Evolutionary conservation across 2,329 filamentous ascomycete species (phyloP).

Genomic region (Aspergillus proliferans): DNA sequence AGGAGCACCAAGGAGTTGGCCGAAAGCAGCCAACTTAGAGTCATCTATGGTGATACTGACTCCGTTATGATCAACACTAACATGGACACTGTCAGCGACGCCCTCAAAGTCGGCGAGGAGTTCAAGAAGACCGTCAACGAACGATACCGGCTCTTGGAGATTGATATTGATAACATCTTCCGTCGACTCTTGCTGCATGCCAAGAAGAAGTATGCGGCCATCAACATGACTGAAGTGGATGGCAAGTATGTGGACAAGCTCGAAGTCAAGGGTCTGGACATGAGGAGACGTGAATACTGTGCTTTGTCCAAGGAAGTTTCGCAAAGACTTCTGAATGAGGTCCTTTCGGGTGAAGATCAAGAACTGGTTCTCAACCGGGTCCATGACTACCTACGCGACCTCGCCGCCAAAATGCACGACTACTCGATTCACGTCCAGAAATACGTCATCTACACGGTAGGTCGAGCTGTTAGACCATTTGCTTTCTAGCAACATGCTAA

Average conservation of each 20-base stretch:
- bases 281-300: constrained; percentile 96
- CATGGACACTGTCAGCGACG: constrained; percentile 84
- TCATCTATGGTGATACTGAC: constrained; percentile 98
- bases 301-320: constrained; percentile 93
- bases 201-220: constrained; percentile 98
- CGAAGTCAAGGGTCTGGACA: constrained; percentile 96
- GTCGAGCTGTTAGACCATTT: constrained; percentile 7
- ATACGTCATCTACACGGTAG: constrained; percentile 87
- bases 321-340: constrained; percentile 80
- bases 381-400: constrained; percentile 83
- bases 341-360: constrained; percentile 86
- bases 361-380: constrained; percentile 83
- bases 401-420: constrained; percentile 80
- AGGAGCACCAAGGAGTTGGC: constrained; percentile 92
- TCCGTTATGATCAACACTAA: constrained; percentile 99
- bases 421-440: constrained; percentile 69
- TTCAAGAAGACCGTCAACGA: constrained; percentile 96
- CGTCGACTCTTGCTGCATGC: constrained; percentile 86
- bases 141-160: constrained; percentile 84
- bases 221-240: constrained; percentile 84
- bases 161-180: constrained; percentile 98
- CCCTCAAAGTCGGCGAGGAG: constrained; percentile 82
- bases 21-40: constrained; percentile 81
- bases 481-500: constrained; percentile 9
- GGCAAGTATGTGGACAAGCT: constrained; percentile 90